Base-by-base conservation (phyloP, 2,329 filamentous ascomycete genomes). In the Bipolaris victoriae region DNA sequence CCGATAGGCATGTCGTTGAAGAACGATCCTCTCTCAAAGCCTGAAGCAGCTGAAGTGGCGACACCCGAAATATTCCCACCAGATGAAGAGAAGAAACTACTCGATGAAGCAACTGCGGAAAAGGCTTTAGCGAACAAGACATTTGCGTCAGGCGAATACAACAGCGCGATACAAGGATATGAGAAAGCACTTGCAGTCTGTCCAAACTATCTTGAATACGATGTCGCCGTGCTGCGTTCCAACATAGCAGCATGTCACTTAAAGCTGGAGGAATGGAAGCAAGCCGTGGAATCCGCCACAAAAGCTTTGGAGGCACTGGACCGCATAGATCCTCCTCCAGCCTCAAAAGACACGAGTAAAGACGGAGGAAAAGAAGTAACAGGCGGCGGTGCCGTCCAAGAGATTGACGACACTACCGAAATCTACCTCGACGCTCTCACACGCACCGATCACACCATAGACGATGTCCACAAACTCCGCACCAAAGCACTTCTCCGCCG, bases 171-270 rank as follows among this genome's bases (percentile, higher is more conserved):
- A 61, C 85, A 88, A 64, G 89, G 85, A 59, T 98, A 98, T 78
- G 89, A 92, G 69, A 86, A 89, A 64, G 93, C 95, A 20, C 82
- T 96, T 3, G 83, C 86, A 11, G 84, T 88, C 7, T 93, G 91
- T 69, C 94, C 94, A 1, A 88, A 86, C 63, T 96, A 96, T 73
- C 85, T 96, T 24, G 88, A 94, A 73, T 97, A 91, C 78, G 92
- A 97, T 66, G 83, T 94, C 61, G 92, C 93, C 24, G 91, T 98
- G 9, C 82, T 98, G 5, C 87, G 89, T 57, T 92, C 90, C 73
- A 98, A 98, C 79, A 89, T 97, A 64, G 86, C 94, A 1, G 94
- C 93, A 9, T 97, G 92, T 72, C 87, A 97, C 68, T 76, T 98
- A 52, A 96, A 96, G 74, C 81, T 96, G 3, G 83, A 88, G 59